Evolutionary conservation across 2,329 filamentous ascomycete species (phyloP), one percentile per base, ranked within the genome.

Genomic region (Exophiala phaeomuriformis): DNA sequence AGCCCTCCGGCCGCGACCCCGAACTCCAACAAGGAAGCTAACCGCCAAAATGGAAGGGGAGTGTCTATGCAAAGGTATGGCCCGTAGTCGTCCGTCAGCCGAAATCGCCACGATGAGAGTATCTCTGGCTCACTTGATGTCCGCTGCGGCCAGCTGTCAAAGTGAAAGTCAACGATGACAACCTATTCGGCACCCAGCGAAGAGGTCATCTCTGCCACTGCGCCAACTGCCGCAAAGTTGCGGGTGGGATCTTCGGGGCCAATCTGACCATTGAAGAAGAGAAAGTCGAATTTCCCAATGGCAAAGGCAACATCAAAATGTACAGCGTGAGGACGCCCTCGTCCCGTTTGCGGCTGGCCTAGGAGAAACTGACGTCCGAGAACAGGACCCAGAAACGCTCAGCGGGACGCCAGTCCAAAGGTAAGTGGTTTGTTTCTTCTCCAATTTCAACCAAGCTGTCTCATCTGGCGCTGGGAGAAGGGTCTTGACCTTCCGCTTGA

Each of bases 121-220:
- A 28, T 7, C 29, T 43, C 41, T 31, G 10, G 10, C 10, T 39
- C 41, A 43, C 19, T 1, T 8, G 27, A n/a, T 48, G 9, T 32
- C 32, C 5, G 27, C 12, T 2, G 27, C 47, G 10, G 9, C 8
- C 42, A 58, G 60, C 69, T 52, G 72, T 78, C 27, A 71, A 64
- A n/a, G 73, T 78, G 1, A 75, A 69, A 5, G 73, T 78, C 61
- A 68, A 68, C 54, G 76, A 77, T 56, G 57, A 61, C 8, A 72
- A 76, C 12, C 71, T 77, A 27, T 78, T 77, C 62, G 58, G 58
- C 31, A 68, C 66, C 7, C 66, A 66, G 33, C 68, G 68, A 4
- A 64, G 73, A 31, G 75, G 75, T 1, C 72, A 75, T 58, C 63
- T 77, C 5, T 78, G 76, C 63, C 73, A 78, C 57, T 78, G 77